Conservation (phyloP, 139 green algal genomes). For the Astrephomene gubernaculifera region DNA sequence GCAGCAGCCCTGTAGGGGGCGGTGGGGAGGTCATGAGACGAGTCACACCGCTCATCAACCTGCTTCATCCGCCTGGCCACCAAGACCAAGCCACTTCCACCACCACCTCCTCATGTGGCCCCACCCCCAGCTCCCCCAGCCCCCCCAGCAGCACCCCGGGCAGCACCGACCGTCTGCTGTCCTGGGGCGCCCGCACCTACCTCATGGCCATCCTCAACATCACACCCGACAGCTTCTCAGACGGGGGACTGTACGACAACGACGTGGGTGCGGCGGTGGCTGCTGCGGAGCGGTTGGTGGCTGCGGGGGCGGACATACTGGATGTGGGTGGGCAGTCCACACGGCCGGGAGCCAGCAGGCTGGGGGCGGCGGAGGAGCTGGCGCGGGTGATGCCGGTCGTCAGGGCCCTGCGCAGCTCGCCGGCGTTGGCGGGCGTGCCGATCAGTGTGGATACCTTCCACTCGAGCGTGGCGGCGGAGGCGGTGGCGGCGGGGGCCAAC, state of each 20-base stretch:
- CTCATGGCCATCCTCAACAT: conserved; percentile 98
- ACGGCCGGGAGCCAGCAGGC: conserved; percentile 74
- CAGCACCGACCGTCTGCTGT: conserved; percentile 23
- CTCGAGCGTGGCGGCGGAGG: conserved; percentile 75
- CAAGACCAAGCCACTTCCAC: too few relatives aligned
- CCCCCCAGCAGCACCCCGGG: background rate
- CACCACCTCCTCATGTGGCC: background rate
- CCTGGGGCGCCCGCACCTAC: conserved; percentile 46
- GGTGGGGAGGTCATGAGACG: conserved; percentile 55
- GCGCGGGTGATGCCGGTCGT: conserved; percentile 89
- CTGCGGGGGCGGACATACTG: conserved; percentile 86
- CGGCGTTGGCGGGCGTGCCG: conserved; percentile 55
- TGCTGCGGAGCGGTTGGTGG: conserved; percentile 75
- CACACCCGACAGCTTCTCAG: conserved; percentile 98
- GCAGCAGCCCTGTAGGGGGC: background rate
- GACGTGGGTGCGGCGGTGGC: conserved; percentile 62
- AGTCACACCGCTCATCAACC: conserved; percentile 59
- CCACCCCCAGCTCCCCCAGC: background rate
- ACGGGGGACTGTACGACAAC: conserved; percentile 71
- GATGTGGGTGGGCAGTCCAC: conserved; percentile 98
- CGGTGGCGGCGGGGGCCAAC: conserved; percentile 81
- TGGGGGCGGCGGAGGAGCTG: conserved; percentile 81
- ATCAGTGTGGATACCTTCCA: conserved; percentile 97
- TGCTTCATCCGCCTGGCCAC: too few relatives aligned
- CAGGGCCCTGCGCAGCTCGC: conserved; percentile 61